Percentiles rank a stretch among this genome's conserved stretches.
Evolutionary conservation across 139 green algal genomes (phyloP).

Genomic region (Nannochloris sp.): DNA sequence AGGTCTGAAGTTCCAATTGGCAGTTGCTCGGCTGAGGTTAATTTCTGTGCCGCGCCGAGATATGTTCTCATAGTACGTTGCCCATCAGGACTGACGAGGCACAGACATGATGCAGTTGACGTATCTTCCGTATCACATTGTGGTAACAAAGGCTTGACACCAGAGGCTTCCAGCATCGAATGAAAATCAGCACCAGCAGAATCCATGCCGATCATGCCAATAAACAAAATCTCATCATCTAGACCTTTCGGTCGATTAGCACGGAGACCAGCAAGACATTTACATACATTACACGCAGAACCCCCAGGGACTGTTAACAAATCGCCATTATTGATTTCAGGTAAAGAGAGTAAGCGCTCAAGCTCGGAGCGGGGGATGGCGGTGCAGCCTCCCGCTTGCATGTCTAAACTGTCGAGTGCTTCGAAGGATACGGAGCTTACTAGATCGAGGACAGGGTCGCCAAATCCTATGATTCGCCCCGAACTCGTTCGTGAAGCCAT

Average conservation of each 20-base stretch:
- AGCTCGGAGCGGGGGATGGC: slow-evolving; percentile 12
- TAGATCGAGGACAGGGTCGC: slow-evolving; percentile 25
- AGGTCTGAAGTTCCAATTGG: slow-evolving; percentile 18
- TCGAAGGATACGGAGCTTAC: slow-evolving; percentile 1
- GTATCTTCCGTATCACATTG: background rate
- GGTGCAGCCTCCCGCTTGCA: slow-evolving; percentile 16
- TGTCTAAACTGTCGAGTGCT: background rate
- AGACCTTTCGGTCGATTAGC: too few relatives aligned
- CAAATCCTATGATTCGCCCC: slow-evolving; percentile 7
- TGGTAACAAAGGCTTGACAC: slow-evolving; percentile 37
- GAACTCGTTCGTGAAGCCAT: too few relatives aligned
- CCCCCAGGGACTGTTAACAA: slow-evolving; percentile 55
- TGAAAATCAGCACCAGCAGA: slow-evolving; percentile 42
- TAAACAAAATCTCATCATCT: too few relatives aligned
- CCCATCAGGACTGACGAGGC: slow-evolving; percentile 63
- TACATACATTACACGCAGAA: slow-evolving; percentile 71
- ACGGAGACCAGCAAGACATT: slow-evolving; percentile 26
- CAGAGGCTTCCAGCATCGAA: slow-evolving; percentile 30
- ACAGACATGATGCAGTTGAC: slow-evolving; percentile 52
- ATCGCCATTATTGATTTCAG: slow-evolving; percentile 4
- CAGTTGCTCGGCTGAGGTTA: slow-evolving; percentile 33
- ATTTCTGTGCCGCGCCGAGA: slow-evolving; percentile 62
- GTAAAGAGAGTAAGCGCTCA: slow-evolving; percentile 9
- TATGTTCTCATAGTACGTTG: slow-evolving; percentile 89
- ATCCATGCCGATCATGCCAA: slow-evolving; percentile 70